Conservation (phyloP, 768 basidiomycete genomes). For the Lactarius pseudohatsudake region DNA sequence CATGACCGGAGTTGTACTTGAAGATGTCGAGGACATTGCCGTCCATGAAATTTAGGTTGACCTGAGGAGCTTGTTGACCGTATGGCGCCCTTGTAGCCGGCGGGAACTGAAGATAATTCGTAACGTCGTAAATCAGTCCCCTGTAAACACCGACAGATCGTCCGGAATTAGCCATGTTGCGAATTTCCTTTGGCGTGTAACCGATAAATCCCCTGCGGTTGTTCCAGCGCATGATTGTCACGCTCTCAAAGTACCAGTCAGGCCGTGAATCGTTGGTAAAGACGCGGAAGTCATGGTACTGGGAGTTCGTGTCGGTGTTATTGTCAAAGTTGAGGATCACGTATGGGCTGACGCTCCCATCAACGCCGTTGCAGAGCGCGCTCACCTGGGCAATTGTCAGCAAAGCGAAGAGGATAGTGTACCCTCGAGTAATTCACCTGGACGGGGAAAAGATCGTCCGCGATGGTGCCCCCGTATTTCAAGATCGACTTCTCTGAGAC, state of each 20-base stretch:
- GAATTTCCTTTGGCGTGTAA: constrained; percentile 72
- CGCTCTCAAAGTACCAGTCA: constrained; percentile 96
- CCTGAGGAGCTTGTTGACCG: constrained; percentile 43
- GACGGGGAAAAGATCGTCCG: constrained; percentile 87
- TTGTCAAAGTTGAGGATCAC: constrained; percentile 77
- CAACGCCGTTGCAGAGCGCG: constrained; percentile 87
- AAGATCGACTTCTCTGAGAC: constrained; percentile 73
- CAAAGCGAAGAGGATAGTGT: constrained; percentile 12
- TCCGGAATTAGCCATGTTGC: constrained; percentile 61
- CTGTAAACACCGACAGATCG: constrained; percentile 83
- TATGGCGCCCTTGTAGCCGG: constrained; percentile 54
- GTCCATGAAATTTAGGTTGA: constrained; percentile 69
- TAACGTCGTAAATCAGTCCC: constrained; percentile 82
- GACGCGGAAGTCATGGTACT: constrained; percentile 96
- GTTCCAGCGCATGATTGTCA: constrained; percentile 91
- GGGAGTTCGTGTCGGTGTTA: constrained; percentile 67
- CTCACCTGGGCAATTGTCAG: constrained; percentile 56
- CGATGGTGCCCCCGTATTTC: constrained; percentile 77
- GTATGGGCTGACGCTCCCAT: constrained; percentile 74
- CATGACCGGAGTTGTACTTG: constrained; percentile 68
- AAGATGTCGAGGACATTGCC: constrained; percentile 70
- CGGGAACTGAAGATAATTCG: constrained; percentile 70
- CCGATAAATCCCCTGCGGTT: constrained; percentile 88
- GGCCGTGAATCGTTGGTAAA: constrained; percentile 87
- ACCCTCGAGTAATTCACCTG: constrained; percentile 51